Conservation (phyloP, 495 filamentous ascomycete species). For the Schizothecium vesticola region DNA sequence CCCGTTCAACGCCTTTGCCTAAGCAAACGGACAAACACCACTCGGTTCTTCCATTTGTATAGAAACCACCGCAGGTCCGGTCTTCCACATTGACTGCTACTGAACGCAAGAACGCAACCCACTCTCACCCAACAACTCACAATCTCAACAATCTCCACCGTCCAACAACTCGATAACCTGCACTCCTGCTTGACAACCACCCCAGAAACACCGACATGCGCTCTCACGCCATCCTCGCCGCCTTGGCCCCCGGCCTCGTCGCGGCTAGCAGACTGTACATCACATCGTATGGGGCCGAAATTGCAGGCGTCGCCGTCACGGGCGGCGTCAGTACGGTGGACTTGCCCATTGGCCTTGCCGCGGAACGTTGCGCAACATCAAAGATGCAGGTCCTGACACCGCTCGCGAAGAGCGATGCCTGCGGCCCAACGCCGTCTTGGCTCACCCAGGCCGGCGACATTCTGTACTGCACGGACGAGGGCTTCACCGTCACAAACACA, state of each 20-base stretch:
- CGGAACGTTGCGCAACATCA: not conserved
- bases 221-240: not conserved
- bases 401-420: slow-evolving; percentile 41
- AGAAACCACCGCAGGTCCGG: not conserved
- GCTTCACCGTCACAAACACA: slow-evolving; percentile 31
- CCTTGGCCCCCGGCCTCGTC: slow-evolving; percentile 20
- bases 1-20: not conserved
- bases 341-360: slow-evolving; percentile 11
- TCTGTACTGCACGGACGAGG: slow-evolving; percentile 61
- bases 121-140: not conserved
- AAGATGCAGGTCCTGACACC: slow-evolving; percentile 19
- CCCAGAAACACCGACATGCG: not conserved
- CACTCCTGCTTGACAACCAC: not conserved
- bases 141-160: not conserved
- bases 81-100: not conserved
- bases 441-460: slow-evolving; percentile 43
- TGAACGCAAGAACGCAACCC: not conserved
- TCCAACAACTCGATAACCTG: not conserved
- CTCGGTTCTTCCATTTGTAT: not conserved
- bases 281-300: slow-evolving; percentile 54
- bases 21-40: not conserved
- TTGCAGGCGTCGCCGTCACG: slow-evolving; percentile 45
- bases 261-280: slow-evolving; percentile 37
- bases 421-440: slow-evolving; percentile 56
- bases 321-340: slow-evolving; percentile 21